These are phyloP conservation scores for Metarhizium anisopliae DNA, from an alignment of 2,329 filamentous ascomycete genomes.

Conservation along the genomic window DNA sequence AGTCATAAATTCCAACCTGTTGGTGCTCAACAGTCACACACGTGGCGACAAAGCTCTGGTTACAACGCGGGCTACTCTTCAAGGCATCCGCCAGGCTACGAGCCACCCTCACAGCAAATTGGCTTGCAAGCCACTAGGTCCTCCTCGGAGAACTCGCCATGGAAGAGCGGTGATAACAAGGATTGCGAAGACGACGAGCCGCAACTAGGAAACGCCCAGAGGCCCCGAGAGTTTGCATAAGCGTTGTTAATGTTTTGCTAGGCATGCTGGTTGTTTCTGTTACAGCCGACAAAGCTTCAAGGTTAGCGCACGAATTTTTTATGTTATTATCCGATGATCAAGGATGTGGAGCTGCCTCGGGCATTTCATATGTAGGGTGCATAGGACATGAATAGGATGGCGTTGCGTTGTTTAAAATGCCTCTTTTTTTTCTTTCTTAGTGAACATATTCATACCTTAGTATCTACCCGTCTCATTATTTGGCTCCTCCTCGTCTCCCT, in stretches of 20 bases:
- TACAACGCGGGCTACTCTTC: conserved; percentile 15
- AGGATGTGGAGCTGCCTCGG: neutral
- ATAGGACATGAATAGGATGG: neutral
- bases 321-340: neutral
- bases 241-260: neutral
- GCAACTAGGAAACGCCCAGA: conserved; percentile 20
- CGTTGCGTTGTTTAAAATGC: neutral
- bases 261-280: neutral
- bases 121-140: conserved; percentile 19
- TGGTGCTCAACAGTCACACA: conserved; percentile 17
- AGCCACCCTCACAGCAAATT: conserved; percentile 22
- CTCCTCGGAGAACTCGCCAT: conserved; percentile 16
- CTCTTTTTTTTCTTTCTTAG: neutral
- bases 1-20: conserved; percentile 7
- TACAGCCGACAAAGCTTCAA: neutral
- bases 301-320: neutral
- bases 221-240: conserved; percentile 24
- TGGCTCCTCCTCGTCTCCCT: conserved; percentile 41
- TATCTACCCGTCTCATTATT: neutral
- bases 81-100: conserved; percentile 24
- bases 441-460: neutral
- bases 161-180: conserved; percentile 14
- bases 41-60: conserved; percentile 17
- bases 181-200: conserved; percentile 22
- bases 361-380: neutral